phyloP scores from a whole-genome alignment of 2,329 filamentous ascomycete genomes.

The Ophiostoma novo-ulmi region DNA sequence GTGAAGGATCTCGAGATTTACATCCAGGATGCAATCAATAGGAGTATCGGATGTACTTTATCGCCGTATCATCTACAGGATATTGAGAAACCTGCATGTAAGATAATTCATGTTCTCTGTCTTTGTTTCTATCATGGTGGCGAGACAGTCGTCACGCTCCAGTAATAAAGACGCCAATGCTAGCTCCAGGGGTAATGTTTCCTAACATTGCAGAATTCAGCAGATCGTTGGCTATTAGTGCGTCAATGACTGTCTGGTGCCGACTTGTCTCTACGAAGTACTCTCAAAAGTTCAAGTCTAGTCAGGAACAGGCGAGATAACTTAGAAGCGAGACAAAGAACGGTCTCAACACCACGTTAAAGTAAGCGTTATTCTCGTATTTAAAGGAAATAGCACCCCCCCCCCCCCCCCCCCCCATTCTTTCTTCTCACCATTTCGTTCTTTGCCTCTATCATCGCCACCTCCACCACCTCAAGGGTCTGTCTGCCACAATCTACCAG shows the following conservation, averaged over 20 bases:
- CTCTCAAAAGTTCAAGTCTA: background rate
- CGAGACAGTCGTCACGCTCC: background rate
- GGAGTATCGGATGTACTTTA: background rate
- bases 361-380: background rate
- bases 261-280: background rate
- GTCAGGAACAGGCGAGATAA: background rate
- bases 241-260: background rate
- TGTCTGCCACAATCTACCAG: background rate
- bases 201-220: background rate
- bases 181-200: slow-evolving; percentile 6
- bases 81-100: background rate
- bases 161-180: background rate
- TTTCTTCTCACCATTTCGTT: background rate
- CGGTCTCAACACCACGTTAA: background rate
- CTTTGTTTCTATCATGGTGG: background rate
- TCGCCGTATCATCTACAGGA: background rate
- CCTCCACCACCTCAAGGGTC: background rate
- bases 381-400: background rate
- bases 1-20: background rate
- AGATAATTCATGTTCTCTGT: background rate
- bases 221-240: background rate
- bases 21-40: slow-evolving; percentile 7
- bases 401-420: background rate
- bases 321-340: background rate
- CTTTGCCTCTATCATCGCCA: background rate